These are phyloP conservation scores for Fusarium subglutinans DNA, from an alignment of 2,329 filamentous ascomycete genomes.

Conservation along the genomic window DNA sequence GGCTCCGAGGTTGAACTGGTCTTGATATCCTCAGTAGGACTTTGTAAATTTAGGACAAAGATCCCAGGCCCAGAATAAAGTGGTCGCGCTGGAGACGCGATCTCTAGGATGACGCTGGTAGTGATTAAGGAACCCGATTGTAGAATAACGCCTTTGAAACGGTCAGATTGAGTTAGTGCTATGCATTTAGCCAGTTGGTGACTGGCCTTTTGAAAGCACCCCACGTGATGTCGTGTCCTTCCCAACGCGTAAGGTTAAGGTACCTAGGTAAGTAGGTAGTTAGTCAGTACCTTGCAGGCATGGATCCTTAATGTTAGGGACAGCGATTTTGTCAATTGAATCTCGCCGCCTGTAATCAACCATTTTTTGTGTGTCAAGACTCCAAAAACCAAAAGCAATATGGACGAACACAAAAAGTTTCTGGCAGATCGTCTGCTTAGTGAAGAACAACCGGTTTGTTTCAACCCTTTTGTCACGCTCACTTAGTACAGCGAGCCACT, in stretches of 20 bases:
- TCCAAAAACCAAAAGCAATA: background rate
- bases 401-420: conserved; percentile 75
- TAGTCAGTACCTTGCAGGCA: background rate
- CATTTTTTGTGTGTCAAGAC: background rate
- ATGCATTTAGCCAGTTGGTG: background rate
- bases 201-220: background rate
- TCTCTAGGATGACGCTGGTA: conserved; percentile 20
- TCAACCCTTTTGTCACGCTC: background rate
- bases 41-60: background rate
- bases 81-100: conserved; percentile 40
- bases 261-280: too few relatives aligned
- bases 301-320: background rate
- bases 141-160: background rate
- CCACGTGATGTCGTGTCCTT: conserved; percentile 50
- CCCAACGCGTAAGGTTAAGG: conserved; percentile 24
- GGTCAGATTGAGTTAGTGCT: too few relatives aligned
- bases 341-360: background rate
- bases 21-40: background rate
- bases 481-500: background rate
- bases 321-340: conserved; percentile 10
- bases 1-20: background rate
- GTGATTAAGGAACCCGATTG: background rate
- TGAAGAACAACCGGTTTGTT: conserved; percentile 75
- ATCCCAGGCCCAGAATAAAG: conserved; percentile 12
- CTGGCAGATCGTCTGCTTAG: conserved; percentile 80